phyloP scores from a whole-genome alignment of 2,329 filamentous ascomycete genomes.

The Elsinoe necatrix region DNA sequence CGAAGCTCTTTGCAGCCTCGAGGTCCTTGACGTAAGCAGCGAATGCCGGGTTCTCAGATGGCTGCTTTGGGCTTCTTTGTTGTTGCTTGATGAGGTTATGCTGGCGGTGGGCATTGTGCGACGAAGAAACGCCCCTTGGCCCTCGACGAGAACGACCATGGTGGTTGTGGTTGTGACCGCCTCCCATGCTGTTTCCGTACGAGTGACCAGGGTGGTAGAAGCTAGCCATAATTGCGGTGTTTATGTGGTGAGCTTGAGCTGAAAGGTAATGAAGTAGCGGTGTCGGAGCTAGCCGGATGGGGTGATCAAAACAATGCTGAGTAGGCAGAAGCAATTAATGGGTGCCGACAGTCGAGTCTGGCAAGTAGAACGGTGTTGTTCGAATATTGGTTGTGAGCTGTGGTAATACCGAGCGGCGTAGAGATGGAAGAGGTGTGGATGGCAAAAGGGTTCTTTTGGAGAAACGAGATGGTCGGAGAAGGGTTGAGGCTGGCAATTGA shows the following conservation, averaged over 20 bases:
- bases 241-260: slow-evolving; percentile 14
- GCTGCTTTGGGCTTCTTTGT: slow-evolving; percentile 77
- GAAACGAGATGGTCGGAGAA: slow-evolving; percentile 10
- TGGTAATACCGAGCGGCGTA: slow-evolving; percentile 1
- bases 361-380: neutral
- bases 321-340: slow-evolving; percentile 11
- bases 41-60: slow-evolving; percentile 67
- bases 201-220: slow-evolving; percentile 42
- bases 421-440: neutral
- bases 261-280: slow-evolving; percentile 16
- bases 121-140: slow-evolving; percentile 62
- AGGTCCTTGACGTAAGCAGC: slow-evolving; percentile 77
- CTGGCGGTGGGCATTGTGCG: slow-evolving; percentile 78
- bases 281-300: slow-evolving; percentile 18
- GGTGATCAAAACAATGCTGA: slow-evolving; percentile 18
- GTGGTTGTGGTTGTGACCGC: slow-evolving; percentile 59
- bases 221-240: slow-evolving; percentile 36
- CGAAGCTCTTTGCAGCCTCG: slow-evolving; percentile 86
- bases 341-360: slow-evolving; percentile 11
- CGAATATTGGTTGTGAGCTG: neutral
- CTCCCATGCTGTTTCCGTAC: slow-evolving; percentile 42
- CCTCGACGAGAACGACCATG: slow-evolving; percentile 80
- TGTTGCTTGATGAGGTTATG: slow-evolving; percentile 52
- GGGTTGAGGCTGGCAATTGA: slow-evolving; percentile 12
- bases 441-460: slow-evolving; percentile 2